Conservation (phyloP, 2,329 filamentous ascomycete species). For the Colletotrichum chrysophilum region DNA sequence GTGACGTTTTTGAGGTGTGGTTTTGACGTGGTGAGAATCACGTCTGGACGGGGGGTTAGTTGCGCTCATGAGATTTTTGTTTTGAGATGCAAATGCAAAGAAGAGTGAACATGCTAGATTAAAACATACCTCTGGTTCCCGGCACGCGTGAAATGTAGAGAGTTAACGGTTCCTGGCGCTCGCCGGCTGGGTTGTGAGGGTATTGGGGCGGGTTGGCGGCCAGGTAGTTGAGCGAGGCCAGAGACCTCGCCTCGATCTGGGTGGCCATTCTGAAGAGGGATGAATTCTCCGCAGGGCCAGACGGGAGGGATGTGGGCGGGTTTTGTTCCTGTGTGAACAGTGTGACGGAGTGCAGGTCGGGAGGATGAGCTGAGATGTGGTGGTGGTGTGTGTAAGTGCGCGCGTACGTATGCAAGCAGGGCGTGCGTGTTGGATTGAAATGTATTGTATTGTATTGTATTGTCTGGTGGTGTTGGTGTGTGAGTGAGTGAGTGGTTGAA, state of each 20-base stretch:
- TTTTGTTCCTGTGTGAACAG: background rate
- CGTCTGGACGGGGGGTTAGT: conserved; percentile 59
- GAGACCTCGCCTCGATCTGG: conserved; percentile 78
- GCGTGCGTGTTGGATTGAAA: background rate
- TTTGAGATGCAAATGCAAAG: background rate
- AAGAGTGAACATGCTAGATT: background rate
- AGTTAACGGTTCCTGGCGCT: conserved; percentile 72
- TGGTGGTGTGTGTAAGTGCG: background rate
- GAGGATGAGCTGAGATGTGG: background rate
- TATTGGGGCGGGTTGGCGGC: conserved; percentile 89
- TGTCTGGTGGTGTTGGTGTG: background rate
- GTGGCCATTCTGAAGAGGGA: conserved; percentile 31
- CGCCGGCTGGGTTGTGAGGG: conserved; percentile 76
- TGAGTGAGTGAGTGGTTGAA: background rate
- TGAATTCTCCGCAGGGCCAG: background rate
- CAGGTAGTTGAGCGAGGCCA: conserved; percentile 79
- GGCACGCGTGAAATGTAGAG: conserved; percentile 95
- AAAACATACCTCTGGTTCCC: conserved; percentile 75
- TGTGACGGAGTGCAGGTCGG: background rate
- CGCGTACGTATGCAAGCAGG: background rate
- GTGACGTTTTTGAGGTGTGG: conserved; percentile 89
- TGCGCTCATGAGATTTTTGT: conserved; percentile 23
- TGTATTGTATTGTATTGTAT: background rate
- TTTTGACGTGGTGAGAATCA: conserved; percentile 91
- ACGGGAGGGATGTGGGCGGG: background rate